Percentiles rank a stretch among this genome's conserved stretches.
Conservation (phyloP, 768 basidiomycete species). For the Mycena haematopus region DNA sequence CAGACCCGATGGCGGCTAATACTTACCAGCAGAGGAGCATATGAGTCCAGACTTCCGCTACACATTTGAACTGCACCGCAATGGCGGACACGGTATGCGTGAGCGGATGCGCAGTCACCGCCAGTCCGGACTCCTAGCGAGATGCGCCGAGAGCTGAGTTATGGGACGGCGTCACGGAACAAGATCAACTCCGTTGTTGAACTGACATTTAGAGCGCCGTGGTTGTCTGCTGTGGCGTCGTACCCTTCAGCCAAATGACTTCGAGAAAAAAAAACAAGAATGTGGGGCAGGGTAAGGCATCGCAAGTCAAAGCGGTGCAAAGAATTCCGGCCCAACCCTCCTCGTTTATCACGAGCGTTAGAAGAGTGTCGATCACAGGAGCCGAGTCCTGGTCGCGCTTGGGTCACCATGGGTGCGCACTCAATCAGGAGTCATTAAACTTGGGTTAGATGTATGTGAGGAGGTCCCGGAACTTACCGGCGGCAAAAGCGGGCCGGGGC, state of each 20-base stretch:
- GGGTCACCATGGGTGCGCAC: too few species aligned
- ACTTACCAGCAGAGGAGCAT: neutral
- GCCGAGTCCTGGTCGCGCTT: too few species aligned
- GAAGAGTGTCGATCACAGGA: too few species aligned
- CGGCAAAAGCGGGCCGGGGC: too few species aligned
- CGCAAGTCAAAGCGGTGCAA: neutral
- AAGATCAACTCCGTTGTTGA: conserved; percentile 4
- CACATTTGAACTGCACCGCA: too few species aligned
- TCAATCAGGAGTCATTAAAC: too few species aligned
- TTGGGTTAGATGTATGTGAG: too few species aligned
- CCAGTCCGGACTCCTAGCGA: neutral
- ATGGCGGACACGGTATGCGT: conserved; percentile 6
- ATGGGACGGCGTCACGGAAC: neutral
- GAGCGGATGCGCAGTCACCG: conserved; percentile 9
- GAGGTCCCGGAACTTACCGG: neutral
- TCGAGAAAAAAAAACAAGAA: neutral
- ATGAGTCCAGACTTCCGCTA: too few species aligned
- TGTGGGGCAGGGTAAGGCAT: neutral
- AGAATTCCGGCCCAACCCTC: neutral
- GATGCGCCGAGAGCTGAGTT: neutral
- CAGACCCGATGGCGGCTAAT: too few species aligned
- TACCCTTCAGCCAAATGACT: neutral
- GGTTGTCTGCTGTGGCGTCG: neutral
- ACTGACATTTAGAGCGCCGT: neutral
- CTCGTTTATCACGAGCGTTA: too few species aligned